phyloP scores from a whole-genome alignment of 73 alveolate genomes.

The Paramecium primaurelia region DNA sequence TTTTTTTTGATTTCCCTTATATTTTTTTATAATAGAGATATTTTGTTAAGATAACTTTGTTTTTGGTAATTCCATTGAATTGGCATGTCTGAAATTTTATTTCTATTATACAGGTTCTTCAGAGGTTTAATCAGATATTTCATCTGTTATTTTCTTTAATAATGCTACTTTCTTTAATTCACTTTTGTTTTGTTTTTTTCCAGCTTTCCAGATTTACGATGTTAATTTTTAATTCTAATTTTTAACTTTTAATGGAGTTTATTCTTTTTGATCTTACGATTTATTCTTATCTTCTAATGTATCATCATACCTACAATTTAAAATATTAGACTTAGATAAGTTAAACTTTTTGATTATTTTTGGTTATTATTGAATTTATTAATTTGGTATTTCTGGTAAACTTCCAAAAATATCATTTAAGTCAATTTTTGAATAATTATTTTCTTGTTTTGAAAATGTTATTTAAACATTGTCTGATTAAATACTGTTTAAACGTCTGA shows the following conservation, averaged over 20 bases:
- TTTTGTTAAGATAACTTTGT: not conserved
- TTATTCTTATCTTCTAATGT: not conserved
- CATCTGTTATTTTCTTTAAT: not conserved
- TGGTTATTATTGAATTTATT: not conserved
- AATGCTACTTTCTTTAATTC: not conserved
- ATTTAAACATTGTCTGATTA: not conserved
- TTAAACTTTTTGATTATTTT: not conserved
- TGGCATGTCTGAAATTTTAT: not conserved
- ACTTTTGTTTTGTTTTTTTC: not conserved
- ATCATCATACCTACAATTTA: not conserved
- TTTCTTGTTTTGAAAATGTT: not conserved
- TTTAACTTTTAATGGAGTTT: not conserved
- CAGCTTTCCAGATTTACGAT: not conserved
- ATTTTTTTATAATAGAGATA: not conserved
- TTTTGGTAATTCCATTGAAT: not conserved
- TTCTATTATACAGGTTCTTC: not conserved
- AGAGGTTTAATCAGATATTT: not conserved
- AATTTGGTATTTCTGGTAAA: not conserved
- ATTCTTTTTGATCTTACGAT: not conserved
- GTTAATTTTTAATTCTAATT: not conserved
- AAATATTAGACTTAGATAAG: not conserved
- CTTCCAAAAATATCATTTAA: slow-evolving; percentile 21
- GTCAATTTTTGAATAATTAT: not conserved
- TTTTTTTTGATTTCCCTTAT: not conserved
- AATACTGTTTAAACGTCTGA: not conserved